Conservation (phyloP, 2,329 filamentous ascomycete genomes). For the Fusarium sp. region DNA sequence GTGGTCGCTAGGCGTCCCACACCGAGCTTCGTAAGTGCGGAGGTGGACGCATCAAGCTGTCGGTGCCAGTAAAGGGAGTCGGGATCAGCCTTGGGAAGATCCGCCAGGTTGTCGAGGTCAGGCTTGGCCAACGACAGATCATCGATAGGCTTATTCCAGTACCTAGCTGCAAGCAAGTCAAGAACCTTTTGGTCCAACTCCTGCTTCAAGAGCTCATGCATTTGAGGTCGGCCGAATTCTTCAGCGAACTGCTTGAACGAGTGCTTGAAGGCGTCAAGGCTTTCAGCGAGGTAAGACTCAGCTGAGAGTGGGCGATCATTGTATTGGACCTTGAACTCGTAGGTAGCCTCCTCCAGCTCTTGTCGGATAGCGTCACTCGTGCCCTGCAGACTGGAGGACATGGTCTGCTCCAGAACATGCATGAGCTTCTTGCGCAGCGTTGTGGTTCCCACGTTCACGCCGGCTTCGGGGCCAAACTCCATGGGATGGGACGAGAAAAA, state of each 20-base stretch:
- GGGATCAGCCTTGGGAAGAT: constrained; percentile 86
- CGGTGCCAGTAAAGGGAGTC: constrained; percentile 92
- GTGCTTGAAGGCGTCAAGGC: constrained; percentile 95
- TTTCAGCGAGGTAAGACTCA: constrained; percentile 96
- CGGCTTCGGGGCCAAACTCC: constrained; percentile 80
- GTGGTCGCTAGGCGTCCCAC: constrained; percentile 93
- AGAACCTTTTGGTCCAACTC: constrained; percentile 96
- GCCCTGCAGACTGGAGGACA: constrained; percentile 90
- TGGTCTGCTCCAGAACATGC: constrained; percentile 95
- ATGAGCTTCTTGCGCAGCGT: constrained; percentile 95
- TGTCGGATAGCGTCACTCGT: constrained; percentile 94
- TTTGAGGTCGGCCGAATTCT: constrained; percentile 88
- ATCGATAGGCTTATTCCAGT: constrained; percentile 97
- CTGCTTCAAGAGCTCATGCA: constrained; percentile 88
- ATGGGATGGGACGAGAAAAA: constrained; percentile 87
- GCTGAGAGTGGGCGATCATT: constrained; percentile 95
- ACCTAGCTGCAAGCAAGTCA: constrained; percentile 90
- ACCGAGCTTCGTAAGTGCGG: constrained; percentile 91
- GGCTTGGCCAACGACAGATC: constrained; percentile 76
- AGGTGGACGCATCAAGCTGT: constrained; percentile 92
- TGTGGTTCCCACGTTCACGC: constrained; percentile 83
- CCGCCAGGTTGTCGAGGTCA: constrained; percentile 79
- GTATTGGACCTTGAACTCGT: constrained; percentile 99
- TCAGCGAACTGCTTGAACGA: constrained; percentile 95
- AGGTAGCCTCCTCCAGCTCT: constrained; percentile 95